Base-by-base conservation (phyloP, 768 basidiomycete species). In the Phylloporus rhodoxanthus region DNA sequence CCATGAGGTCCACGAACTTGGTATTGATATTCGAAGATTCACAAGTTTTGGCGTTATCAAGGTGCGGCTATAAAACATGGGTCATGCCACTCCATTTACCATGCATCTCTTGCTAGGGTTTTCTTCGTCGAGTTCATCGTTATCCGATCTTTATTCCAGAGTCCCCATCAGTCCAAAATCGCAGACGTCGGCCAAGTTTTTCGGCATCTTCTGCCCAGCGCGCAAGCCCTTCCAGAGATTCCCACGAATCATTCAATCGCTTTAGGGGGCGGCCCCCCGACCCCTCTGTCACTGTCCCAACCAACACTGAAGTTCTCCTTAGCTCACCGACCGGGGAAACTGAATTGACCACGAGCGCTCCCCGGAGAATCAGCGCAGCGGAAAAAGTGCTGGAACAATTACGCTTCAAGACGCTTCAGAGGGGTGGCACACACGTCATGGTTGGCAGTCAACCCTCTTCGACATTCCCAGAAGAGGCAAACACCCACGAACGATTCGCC, bases 41-140 rank as follows among this genome's bases (percentile, higher is more conserved):
- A 83, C 91, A 15, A 93, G 88, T 53, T 99, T 98, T 61, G 96
- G 96, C 5, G 89, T 98, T 20, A 95, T 99, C 71, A 99, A 99
- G 71, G 88, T 82, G 64, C 14, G 56, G n/a, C 10, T 37, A 38
- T 13, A 42, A 26, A 43, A 19, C 34, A 42, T 26, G 21, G 29
- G 15, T 37, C 29, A 21, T 10, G 21, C 19, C 28, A 46, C 20
- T 28, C 26, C 13, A 6, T 48, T 38, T 46, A 21, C 52, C 34
- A 3, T 29, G 13, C n/a, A 19, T 17, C 14, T 13, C 3, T 29
- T 26, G 17, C 2, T 53, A 88, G 84, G 95, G 94, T 0, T 98
- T 98, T 65, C 75, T 99, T 14, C 84, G 91, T 11, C 77, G 96
- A 36, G 85, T 97, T 0, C 91, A 96, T 63, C 82, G 93, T n/a